Percentiles rank a stretch among this genome's conserved stretches.
Evolutionary conservation across 306 rosid species (phyloP).

Genomic region (Ormosia emarginata): DNA sequence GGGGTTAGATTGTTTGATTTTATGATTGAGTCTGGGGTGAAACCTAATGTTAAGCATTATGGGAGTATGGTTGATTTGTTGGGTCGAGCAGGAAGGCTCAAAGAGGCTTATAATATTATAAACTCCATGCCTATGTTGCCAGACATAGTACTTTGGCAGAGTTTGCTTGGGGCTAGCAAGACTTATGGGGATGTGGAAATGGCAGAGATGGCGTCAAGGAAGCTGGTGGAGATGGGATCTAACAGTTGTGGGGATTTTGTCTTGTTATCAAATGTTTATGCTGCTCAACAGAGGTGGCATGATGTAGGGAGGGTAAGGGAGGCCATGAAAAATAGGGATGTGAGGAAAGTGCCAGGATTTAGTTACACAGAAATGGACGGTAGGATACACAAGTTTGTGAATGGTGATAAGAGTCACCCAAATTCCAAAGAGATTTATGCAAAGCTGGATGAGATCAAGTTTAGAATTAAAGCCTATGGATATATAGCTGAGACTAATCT

Average conservation of each 20-base stretch:
- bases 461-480: slow-evolving; percentile 55
- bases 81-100: slow-evolving; percentile 81
- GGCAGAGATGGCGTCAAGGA: slow-evolving; percentile 72
- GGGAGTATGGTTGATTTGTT: slow-evolving; percentile 79
- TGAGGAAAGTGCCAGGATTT: slow-evolving; percentile 78
- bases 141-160: slow-evolving; percentile 83
- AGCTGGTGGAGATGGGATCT: slow-evolving; percentile 81
- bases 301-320: slow-evolving; percentile 81
- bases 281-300: slow-evolving; percentile 72
- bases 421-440: slow-evolving; percentile 63
- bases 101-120: slow-evolving; percentile 66
- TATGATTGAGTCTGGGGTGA: slow-evolving; percentile 43
- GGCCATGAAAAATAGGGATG: slow-evolving; percentile 67
- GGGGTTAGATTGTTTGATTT: slow-evolving; percentile 65
- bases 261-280: slow-evolving; percentile 82
- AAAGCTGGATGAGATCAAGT: slow-evolving; percentile 78
- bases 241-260: slow-evolving; percentile 79
- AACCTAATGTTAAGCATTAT: slow-evolving; percentile 71
- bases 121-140: slow-evolving; percentile 60
- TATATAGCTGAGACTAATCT: slow-evolving; percentile 60
- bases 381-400: slow-evolving; percentile 61
- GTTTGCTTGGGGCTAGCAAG: slow-evolving; percentile 89
- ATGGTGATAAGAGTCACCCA: slow-evolving; percentile 66
- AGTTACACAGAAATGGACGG: slow-evolving; percentile 73
- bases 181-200: slow-evolving; percentile 74